Evolutionary conservation across 495 filamentous ascomycete genomes (phyloP), one percentile per base, ranked within the genome.

Genomic region (Venustampulla echinocandica): DNA sequence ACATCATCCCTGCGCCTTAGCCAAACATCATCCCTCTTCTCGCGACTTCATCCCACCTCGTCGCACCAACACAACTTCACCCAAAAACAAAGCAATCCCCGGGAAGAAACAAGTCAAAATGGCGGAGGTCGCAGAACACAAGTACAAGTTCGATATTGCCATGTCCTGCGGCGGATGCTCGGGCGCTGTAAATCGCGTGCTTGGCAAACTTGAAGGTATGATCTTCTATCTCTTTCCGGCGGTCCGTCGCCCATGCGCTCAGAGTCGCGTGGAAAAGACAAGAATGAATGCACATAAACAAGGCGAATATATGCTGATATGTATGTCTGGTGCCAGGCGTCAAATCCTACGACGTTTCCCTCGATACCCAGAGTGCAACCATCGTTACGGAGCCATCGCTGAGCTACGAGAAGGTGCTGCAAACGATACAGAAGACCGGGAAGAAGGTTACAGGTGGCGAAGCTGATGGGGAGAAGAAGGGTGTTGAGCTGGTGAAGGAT

Each of bases 381-480:
- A 74, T 96, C 37, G 68, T 79, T 42, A 76, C 89, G 34, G 78
- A 81, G 20, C 63, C 64, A 0, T 61, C 64, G 10, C 68, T 95
- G 30, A 64, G 72, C 30, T 95, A 90, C 65, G 77, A 87, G 42
- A 85, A 79, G 19, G 87, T 98, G 35, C 75, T 95, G 42, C 75
- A 77, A 58, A 89, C 80, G 47, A 96, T 98, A 60, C 80, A 81
- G 76, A 97, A 96, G 77, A 96, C 92, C 2, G 90, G 89, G 23
- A 98, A 97, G 79, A 79, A 77, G 57, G 80, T 98, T 53, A 88
- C 80, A 52, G 75, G 67, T 18, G 85, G 79, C 17, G 77, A 85
- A 74, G 81, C 61, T 11, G 74, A 77, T 60, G 74, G 70, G 33
- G 66, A 67, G 50, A 51, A 49, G 42, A 61, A 64, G 61, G 69